Base-by-base conservation (phyloP, 169 alveolate genomes). In the Theileria sp. region DNA sequence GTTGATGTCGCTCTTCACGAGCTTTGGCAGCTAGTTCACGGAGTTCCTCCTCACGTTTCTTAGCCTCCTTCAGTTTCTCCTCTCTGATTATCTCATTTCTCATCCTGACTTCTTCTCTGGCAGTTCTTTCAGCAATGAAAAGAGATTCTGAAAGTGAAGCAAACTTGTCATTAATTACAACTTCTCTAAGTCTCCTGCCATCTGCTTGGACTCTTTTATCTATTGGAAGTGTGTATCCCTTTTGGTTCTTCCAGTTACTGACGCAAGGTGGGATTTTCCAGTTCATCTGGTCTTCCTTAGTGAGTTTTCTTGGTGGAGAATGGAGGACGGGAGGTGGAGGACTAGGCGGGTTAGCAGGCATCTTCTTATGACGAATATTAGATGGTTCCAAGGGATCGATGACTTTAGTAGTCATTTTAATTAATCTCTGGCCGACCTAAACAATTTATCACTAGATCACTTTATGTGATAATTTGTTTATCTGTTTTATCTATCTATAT, bases 251-350 rank as follows among this genome's bases (percentile, higher is more conserved):
- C 99, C 99, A 97, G 89, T 97, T 97, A 67, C 98, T 95, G 66
- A 97, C 96, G 72, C 99, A 95, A 3, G 99, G 99, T 19, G 99
- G 99, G 50, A 97, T 95, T 92, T 96, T 97, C 99, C 99, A 97
- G 79, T 96, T 97, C 86, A 91, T 80, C 85, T 96, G 97, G 86
- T 98, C 99, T 86, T 97, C 95, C 80, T 83, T 91, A 0, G 98
- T 98, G 61, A 97, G 83, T 83, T 98, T 96, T 65, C 98, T 90
- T n/a, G 98, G 95, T 17, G 99, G 99, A 5, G 98, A 93, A 28
- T 96, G 92, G 66, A 92, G 90, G 21, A 94, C 91, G 26, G 98
- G 98, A 51, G 92, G 92, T 0, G 94, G 94, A 0, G 97, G 97
- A 19, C 94, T 86, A 38, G 92, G 93, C 9, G 95, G 94, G 8